Base-by-base conservation (phyloP, 1,284 basidiomycete genomes). In the Sanghuangporus sanghuang region DNA sequence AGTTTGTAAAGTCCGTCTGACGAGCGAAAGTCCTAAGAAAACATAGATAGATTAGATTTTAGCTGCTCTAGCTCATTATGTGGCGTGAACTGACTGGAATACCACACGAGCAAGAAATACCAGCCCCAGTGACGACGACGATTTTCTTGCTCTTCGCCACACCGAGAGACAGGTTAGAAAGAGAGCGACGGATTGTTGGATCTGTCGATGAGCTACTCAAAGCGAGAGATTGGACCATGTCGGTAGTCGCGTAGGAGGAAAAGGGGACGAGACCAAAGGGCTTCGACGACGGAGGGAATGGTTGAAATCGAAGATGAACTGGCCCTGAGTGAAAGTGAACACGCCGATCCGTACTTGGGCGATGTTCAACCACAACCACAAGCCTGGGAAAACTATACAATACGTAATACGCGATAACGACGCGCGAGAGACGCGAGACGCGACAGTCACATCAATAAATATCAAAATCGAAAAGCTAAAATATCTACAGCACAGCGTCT, bases 81-180 rank as follows among this genome's bases (percentile, higher is more conserved):
- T 40, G 46, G 21, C 23, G 6, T 54, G 21, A 59, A 78, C 89
- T 70, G 71, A 96, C 94, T 6, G 95, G 95, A 70, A 97, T 95
- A 54, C 95, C 95, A 72, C 89, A 92, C 27, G 91, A 93, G 73
- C 94, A 96, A 38, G 93, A 95, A 64, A 96, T 95, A 50, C 95
- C 95, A 6, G 95, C 95, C 18, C 95, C 95, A 49, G 91, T 92
- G 67, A 96, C 89, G 6, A 95, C 85, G 14, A 96, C 82, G 65
- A 95, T 89, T 75, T 85, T 88, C 77, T 89, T 93, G 74, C 85
- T 85, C 76, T 91, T 95, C 16, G 88, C 89, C 42, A 96, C 87
- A 6, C 86, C 79, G 2, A 85, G 78, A 9, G 92, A 93, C 48
- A 96, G 74, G 60, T 86, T 86, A 6, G 81, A 73, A 2, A 95